phyloP scores from a whole-genome alignment of 305 asterid species.

The Rubia peregrina region DNA sequence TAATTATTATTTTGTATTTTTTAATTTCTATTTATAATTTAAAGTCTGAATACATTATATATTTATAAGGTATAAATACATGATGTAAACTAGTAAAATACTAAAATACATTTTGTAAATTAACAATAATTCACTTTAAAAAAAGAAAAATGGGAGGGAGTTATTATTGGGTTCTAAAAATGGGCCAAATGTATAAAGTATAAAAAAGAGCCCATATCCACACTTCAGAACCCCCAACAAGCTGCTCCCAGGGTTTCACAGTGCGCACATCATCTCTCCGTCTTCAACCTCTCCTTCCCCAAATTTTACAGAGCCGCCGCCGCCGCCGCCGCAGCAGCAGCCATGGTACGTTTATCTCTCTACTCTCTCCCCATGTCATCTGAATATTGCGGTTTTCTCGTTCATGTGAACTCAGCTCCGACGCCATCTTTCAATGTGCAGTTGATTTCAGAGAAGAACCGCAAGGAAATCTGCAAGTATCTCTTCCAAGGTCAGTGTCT shows the following conservation, averaged over 20 bases:
- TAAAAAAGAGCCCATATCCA: neutral
- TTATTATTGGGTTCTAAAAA: neutral
- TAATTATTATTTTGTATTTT: no score
- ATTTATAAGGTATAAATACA: no score
- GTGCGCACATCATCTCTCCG: neutral
- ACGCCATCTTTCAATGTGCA: conserved; percentile 15
- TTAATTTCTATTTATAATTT: no score
- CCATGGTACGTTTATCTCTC: neutral
- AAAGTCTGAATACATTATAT: no score
- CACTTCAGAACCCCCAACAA: neutral
- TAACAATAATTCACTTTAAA: no score
- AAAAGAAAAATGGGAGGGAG: no score
- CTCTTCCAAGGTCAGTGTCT: conserved; percentile 59
- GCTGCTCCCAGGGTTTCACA: neutral
- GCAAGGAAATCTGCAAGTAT: conserved; percentile 91
- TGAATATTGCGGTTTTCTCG: neutral
- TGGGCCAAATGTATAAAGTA: neutral
- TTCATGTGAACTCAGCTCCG: neutral
- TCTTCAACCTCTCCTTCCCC: neutral
- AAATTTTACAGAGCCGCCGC: neutral
- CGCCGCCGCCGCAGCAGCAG: neutral
- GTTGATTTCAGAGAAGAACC: conserved; percentile 80
- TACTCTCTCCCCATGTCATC: no score
- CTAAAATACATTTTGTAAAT: no score
- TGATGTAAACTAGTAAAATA: no score